Percentiles rank a stretch among this genome's conserved stretches.
Conservation (phyloP, 805 yeast species). For the Millerago galiae region DNA sequence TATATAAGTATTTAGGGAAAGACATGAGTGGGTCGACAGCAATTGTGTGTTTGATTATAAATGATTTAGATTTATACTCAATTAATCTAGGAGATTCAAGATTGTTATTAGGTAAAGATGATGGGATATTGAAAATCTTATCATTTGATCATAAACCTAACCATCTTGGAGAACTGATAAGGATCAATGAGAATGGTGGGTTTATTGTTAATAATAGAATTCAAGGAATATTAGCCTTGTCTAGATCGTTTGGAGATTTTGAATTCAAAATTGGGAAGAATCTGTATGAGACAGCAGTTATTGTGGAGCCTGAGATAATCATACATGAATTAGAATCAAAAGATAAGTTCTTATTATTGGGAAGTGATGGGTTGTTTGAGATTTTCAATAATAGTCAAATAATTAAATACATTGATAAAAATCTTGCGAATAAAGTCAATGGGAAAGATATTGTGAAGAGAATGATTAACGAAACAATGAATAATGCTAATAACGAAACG, state of each 20-base stretch:
- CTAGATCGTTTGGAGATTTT: slow-evolving; percentile 86
- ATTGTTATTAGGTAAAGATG: slow-evolving; percentile 39
- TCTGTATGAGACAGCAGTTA: slow-evolving; percentile 57
- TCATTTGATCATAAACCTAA: slow-evolving; percentile 90
- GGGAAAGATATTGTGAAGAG: slow-evolving; percentile 53
- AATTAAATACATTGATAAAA: slow-evolving; percentile 47
- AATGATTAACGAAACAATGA: slow-evolving; percentile 56
- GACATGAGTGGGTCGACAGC: slow-evolving; percentile 49
- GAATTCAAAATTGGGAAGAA: slow-evolving; percentile 34
- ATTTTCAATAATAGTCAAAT: slow-evolving; percentile 52
- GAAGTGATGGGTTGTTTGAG: slow-evolving; percentile 87
- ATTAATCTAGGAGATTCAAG: slow-evolving; percentile 79
- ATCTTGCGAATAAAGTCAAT: slow-evolving; percentile 49
- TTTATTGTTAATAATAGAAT: slow-evolving; percentile 90
- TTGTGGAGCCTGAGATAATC: slow-evolving; percentile 72
- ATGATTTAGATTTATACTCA: slow-evolving; percentile 41
- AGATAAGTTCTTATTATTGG: slow-evolving; percentile 67
- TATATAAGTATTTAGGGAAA: slow-evolving; percentile 29
- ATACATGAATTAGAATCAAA: slow-evolving; percentile 38
- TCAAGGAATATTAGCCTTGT: slow-evolving; percentile 88
- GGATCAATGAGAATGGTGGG: slow-evolving; percentile 93
- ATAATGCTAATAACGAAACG: slow-evolving; percentile 61
- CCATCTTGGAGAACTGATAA: slow-evolving; percentile 86
- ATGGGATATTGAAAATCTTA: slow-evolving; percentile 50
- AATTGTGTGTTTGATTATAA: slow-evolving; percentile 37